Evolutionary conservation across 495 filamentous ascomycete species (phyloP).

Genomic region (Penicillium simplicissimum): DNA sequence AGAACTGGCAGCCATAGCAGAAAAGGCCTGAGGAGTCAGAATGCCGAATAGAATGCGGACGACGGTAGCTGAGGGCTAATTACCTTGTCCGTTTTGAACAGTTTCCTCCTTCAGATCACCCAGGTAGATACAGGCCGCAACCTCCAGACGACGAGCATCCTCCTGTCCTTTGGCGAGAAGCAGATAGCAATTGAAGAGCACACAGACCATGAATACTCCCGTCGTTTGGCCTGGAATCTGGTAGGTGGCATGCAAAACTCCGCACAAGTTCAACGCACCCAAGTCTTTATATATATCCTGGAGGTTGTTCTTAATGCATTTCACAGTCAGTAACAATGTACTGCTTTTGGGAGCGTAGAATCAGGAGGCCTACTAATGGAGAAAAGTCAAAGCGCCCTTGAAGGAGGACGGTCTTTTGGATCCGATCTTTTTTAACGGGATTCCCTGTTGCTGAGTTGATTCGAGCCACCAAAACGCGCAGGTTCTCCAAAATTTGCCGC

Average conservation of each 20-base stretch:
- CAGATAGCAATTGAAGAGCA: slow-evolving; percentile 81
- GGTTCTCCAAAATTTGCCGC: slow-evolving; percentile 66
- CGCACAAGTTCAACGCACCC: slow-evolving; percentile 82
- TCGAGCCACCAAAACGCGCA: slow-evolving; percentile 68
- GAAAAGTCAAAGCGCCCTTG: slow-evolving; percentile 63
- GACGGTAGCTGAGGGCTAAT: slow-evolving; percentile 5
- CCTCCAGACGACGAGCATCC: slow-evolving; percentile 61
- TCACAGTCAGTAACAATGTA: slow-evolving; percentile 20
- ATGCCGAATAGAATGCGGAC: background rate
- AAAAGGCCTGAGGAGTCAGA: slow-evolving; percentile 62
- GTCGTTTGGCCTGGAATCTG: slow-evolving; percentile 62
- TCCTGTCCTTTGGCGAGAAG: slow-evolving; percentile 70
- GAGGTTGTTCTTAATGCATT: slow-evolving; percentile 29
- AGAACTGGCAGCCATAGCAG: slow-evolving; percentile 81
- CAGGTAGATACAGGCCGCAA: slow-evolving; percentile 74
- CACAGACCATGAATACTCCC: slow-evolving; percentile 83
- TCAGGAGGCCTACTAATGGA: slow-evolving; percentile 55
- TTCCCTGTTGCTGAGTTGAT: slow-evolving; percentile 73
- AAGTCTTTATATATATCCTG: slow-evolving; percentile 66
- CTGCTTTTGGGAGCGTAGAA: background rate
- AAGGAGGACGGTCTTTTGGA: slow-evolving; percentile 54
- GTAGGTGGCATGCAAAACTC: slow-evolving; percentile 83
- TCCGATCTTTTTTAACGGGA: slow-evolving; percentile 42
- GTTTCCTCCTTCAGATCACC: slow-evolving; percentile 72
- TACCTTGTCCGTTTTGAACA: slow-evolving; percentile 81